Conservation (phyloP, 768 basidiomycete genomes). For the Mycena sanguinolenta region DNA sequence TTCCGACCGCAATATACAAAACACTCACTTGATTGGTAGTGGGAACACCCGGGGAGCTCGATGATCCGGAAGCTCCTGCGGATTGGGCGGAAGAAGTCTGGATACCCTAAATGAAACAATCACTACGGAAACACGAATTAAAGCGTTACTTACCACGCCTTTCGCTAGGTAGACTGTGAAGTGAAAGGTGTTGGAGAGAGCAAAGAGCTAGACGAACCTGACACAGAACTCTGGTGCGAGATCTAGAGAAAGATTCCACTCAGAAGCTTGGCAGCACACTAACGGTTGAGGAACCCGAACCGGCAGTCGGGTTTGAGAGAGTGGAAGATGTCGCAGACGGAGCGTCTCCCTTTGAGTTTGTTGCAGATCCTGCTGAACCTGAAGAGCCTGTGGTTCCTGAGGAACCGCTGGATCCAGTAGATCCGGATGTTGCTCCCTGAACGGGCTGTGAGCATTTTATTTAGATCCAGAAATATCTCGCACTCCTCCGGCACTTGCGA, state of each 20-base stretch:
- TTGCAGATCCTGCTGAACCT: neutral
- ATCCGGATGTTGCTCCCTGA: neutral
- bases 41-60: neutral
- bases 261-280: neutral
- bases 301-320: neutral
- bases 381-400: neutral
- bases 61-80: neutral
- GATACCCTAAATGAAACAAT: neutral
- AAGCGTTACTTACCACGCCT: neutral
- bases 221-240: neutral
- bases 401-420: neutral
- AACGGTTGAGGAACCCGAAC: neutral
- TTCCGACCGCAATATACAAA: neutral
- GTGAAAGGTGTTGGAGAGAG: too few species aligned
- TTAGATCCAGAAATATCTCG: neutral
- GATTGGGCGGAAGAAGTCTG: neutral
- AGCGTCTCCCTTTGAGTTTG: neutral
- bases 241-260: neutral
- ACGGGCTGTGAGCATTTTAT: neutral
- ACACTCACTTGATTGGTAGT: neutral
- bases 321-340: neutral
- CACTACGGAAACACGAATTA: neutral
- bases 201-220: neutral
- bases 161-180: neutral
- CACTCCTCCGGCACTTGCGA: slow-evolving; percentile 14